Evolutionary conservation across 306 rosid species (phyloP).

Genomic region (Ceratonia siliqua): DNA sequence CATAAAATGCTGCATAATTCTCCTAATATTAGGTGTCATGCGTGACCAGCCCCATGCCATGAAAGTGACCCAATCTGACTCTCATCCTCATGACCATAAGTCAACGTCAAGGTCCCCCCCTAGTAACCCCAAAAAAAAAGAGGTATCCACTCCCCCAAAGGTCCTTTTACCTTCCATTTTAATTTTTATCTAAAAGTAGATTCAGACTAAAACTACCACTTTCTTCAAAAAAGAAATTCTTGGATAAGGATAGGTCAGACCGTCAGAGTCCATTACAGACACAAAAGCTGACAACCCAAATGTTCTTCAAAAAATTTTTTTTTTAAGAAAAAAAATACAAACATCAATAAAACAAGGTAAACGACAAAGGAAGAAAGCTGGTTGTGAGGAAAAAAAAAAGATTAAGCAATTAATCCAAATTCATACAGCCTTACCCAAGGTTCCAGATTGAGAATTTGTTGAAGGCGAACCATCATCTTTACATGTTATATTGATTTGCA

Average conservation of each 20-base stretch:
- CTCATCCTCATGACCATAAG: conserved; percentile 9
- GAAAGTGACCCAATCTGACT: background rate
- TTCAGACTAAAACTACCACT: background rate
- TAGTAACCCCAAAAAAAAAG: background rate
- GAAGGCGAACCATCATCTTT: conserved; percentile 63
- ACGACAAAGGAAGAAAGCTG: background rate
- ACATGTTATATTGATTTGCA: conserved; percentile 64
- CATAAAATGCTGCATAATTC: background rate
- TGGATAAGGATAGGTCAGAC: background rate
- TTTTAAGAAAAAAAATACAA: background rate
- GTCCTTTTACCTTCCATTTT: background rate
- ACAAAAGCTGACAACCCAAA: conserved; percentile 25
- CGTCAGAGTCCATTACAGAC: background rate
- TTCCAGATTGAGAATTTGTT: conserved; percentile 40
- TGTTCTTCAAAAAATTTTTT: background rate
- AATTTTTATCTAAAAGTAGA: background rate
- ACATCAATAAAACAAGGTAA: background rate
- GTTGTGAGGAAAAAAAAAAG: conserved; percentile 19
- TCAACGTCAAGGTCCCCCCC: background rate
- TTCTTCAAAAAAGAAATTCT: background rate
- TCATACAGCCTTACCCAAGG: conserved; percentile 52
- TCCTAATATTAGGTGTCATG: no score
- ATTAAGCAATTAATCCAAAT: conserved; percentile 22
- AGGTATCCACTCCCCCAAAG: no score
- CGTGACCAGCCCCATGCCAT: background rate